Evolutionary conservation across 139 green algal genomes (phyloP).

Genomic region (Monoraphidium neglectum): DNA sequence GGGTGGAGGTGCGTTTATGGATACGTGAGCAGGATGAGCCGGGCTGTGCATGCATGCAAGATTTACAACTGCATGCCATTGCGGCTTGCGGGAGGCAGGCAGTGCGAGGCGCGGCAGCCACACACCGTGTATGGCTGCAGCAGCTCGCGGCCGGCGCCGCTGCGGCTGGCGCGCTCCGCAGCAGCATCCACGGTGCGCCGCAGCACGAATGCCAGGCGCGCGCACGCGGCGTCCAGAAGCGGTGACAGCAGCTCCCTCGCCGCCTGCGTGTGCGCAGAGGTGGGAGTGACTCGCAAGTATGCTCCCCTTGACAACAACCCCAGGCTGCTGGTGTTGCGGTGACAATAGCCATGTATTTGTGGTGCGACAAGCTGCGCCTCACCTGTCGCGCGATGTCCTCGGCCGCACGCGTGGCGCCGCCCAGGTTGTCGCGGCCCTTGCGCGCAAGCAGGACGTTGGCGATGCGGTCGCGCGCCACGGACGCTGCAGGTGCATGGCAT

Average conservation of each 20-base stretch:
- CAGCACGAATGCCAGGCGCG: conserved; percentile 74
- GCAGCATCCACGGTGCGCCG: conserved; percentile 73
- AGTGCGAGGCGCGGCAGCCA: no score
- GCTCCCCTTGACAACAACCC: no score
- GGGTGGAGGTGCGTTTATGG: neutral
- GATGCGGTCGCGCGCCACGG: conserved; percentile 75
- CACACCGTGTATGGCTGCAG: conserved; percentile 64
- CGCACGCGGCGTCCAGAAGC: conserved; percentile 80
- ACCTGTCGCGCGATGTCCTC: conserved; percentile 77
- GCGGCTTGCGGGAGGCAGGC: no score
- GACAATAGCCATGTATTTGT: no score
- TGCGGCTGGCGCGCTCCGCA: conserved; percentile 42
- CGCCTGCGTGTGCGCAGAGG: no score
- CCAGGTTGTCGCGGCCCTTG: conserved; percentile 57
- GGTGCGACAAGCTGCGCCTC: no score
- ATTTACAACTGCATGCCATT: no score
- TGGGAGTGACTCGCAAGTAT: no score
- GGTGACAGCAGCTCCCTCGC: conserved; percentile 74
- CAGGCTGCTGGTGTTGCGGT: no score
- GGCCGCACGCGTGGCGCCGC: conserved; percentile 58
- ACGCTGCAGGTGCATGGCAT: conserved; percentile 10
- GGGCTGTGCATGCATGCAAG: no score
- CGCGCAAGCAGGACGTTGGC: conserved; percentile 70
- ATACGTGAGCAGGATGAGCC: neutral
- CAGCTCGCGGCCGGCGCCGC: conserved; percentile 49